Conservation (phyloP, 768 basidiomycete species). For the Lyophyllum semitale region DNA sequence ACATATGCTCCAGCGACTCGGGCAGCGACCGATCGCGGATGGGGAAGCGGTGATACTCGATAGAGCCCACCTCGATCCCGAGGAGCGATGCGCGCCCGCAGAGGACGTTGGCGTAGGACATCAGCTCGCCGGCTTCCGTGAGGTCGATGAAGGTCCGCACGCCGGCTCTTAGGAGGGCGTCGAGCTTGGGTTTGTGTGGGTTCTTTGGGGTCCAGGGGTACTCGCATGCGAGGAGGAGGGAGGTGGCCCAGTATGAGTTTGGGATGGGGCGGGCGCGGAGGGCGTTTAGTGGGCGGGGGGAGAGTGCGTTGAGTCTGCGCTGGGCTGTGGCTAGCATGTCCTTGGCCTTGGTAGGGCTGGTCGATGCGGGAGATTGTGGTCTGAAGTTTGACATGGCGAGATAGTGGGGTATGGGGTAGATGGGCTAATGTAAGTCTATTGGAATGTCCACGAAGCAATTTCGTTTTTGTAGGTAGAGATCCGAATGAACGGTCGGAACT, state of each 20-base stretch:
- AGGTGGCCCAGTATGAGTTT: conserved; percentile 86
- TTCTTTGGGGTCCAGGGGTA: conserved; percentile 74
- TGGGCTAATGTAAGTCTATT: conserved; percentile 1
- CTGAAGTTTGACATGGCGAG: conserved; percentile 10
- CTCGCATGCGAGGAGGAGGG: conserved; percentile 74
- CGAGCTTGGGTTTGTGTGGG: conserved; percentile 65
- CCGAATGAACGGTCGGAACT: not conserved
- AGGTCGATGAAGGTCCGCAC: conserved; percentile 84
- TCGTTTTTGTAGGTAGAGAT: not conserved
- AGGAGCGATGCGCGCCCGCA: conserved; percentile 52
- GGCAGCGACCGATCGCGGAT: conserved; percentile 75
- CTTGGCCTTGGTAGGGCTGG: conserved; percentile 6
- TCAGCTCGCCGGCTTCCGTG: conserved; percentile 78
- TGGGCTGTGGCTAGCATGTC: conserved; percentile 15
- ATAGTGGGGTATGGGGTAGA: not conserved
- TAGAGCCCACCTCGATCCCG: conserved; percentile 50
- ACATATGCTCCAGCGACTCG: conserved; percentile 57
- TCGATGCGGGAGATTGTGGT: conserved; percentile 4
- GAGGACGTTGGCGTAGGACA: conserved; percentile 62
- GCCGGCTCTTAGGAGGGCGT: conserved; percentile 69
- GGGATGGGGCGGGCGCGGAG: conserved; percentile 60
- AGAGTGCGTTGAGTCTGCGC: conserved; percentile 18
- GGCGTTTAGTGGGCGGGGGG: conserved; percentile 22
- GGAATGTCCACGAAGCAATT: conserved; percentile 4
- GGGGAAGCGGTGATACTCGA: conserved; percentile 80